Evolutionary conservation across 306 rosid species (phyloP), one percentile per base, ranked within the genome.

Genomic region (Glycine tomentella): DNA sequence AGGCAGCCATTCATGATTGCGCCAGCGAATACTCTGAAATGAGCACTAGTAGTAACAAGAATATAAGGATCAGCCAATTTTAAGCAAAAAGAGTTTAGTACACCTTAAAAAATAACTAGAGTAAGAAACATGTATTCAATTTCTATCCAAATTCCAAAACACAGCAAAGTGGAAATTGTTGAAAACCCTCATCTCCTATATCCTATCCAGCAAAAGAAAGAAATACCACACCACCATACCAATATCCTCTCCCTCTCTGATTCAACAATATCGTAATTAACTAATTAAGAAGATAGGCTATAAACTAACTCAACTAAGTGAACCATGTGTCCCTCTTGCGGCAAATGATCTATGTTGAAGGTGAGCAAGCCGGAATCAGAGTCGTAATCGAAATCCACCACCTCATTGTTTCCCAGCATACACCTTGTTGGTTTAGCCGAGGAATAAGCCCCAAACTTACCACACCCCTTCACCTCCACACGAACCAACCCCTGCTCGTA

Each of bases 391-490:
- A 88, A 95, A 62, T 86, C 90, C 1, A 93, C 90, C 1, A 93
- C 86, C 53, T 4, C 82, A 0, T 52, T 40, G 0, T 82, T 76
- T 78, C 76, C 91, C 83, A 91, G 80, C 58, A 67, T 69, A 65
- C 97, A 95, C 81, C 84, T 84, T 68, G 66, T 83, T 5, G 99
- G 99, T 77, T 68, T 86, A 1, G 77, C 80, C 7, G 96, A 88
- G 3, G 93, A 93, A 83, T 89, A 93, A 1, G 87, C 96, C 16
- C 94, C 98, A 73, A 95, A 93, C 33, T 55, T 83, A 14, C 99
- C 98, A 40, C 93, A 88, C 33, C 99, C 98, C 80, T 89, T 93
- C 9, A 93, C 86, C 85, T 88, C 97, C 85, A 93, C 61, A 31
- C 79, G 79, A 64, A 87, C 98, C 15, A 69, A 17, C 3, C 81